phyloP scores from a whole-genome alignment of 805 yeast genomes.

The Metschnikowia noctiluminum region DNA sequence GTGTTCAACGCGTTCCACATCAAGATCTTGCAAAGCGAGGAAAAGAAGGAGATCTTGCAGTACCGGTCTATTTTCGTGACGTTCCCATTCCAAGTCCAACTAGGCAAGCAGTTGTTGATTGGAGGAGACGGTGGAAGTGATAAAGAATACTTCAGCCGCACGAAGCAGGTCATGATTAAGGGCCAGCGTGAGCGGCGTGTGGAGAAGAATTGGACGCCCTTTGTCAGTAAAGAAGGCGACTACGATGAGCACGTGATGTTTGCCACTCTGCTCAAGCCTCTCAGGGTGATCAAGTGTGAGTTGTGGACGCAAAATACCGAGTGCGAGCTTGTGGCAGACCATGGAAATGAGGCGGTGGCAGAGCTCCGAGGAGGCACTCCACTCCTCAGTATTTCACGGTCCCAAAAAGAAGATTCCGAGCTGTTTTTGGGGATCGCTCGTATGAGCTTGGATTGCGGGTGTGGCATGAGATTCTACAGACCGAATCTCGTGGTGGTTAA shows the following conservation, averaged over 20 bases:
- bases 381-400: conserved; percentile 10
- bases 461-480: conserved; percentile 44
- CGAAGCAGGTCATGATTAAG: conserved; percentile 8
- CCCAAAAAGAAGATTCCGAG: conserved; percentile 23
- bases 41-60: background rate
- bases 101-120: conserved; percentile 7
- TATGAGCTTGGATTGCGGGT: conserved; percentile 43
- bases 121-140: background rate
- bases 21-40: background rate
- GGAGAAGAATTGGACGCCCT: conserved; percentile 40
- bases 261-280: conserved; percentile 32
- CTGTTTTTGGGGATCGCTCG: conserved; percentile 47
- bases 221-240: conserved; percentile 26
- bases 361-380: conserved; percentile 24
- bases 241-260: conserved; percentile 28
- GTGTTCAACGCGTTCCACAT: conserved; percentile 36
- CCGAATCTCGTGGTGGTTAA: conserved; percentile 42
- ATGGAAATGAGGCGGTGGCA: conserved; percentile 14
- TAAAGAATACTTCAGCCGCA: conserved; percentile 5
- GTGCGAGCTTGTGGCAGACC: conserved; percentile 18
- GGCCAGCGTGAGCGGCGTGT: conserved; percentile 8
- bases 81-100: conserved; percentile 18
- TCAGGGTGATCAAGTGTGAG: conserved; percentile 28
- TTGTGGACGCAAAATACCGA: conserved; percentile 20
- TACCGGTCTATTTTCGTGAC: conserved; percentile 13